Base-by-base conservation (phyloP, 768 basidiomycete genomes). In the Gyrodon lividus region DNA sequence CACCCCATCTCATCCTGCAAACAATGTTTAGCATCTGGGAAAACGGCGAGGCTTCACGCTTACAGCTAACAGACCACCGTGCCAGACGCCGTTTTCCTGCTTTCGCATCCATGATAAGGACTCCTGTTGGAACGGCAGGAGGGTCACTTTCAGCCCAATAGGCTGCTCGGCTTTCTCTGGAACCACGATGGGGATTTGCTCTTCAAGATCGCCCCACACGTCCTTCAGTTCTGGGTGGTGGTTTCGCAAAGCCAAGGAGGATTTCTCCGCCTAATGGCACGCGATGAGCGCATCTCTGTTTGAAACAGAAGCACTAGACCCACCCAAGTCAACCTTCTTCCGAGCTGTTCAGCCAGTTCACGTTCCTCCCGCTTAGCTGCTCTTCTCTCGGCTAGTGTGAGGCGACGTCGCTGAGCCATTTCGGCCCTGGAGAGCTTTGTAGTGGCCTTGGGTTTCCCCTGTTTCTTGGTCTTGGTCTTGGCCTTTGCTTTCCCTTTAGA, bases 71-170 rank as follows among this genome's bases (percentile, higher is more conserved):
- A 98, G 86, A 5, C 96, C 97, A 33, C 96, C 97, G 43, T 77
- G 74, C 91, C 95, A 98, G 2, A 83, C 70, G 6, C 89, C 80
- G 48, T 84, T 74, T 67, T 99, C 97, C 72, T 98, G 97, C 63
- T 91, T 79, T 59, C 83, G 81, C 92, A 99, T 96, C 97, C 97
- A 99, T 62, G 76, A 86, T 56, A 99, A 74, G 70, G 91, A 92
- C 72, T 99, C 97, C 46, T 81, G 83, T 68, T 99, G 97, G 80
- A 98, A 99, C 1, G 95, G 96, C 31, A 99, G 74, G 4, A 99
- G 79, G 0, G 80, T 83, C 44, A 91, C 79, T 66, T 92, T 96
- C 53, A 98, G 73, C n/a, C 84, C 84, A 2, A 72, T 73, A 2
- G 97, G 95, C 51, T 95, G 94, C 24, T 80, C 79, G 42, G 87